Conservation (phyloP, 768 basidiomycete genomes). For the Boletus rubroflammeus region DNA sequence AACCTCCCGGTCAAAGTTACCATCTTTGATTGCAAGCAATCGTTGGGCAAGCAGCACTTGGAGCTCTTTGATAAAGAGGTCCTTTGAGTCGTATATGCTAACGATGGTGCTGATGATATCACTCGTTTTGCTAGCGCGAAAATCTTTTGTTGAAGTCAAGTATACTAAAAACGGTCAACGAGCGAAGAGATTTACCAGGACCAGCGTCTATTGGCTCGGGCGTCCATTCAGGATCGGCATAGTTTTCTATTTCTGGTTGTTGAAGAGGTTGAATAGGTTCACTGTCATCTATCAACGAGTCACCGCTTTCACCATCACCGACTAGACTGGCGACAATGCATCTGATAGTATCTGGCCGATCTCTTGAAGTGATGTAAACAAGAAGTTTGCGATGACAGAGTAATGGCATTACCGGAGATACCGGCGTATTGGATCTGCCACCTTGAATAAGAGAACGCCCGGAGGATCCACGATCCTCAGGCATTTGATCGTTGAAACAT, state of each 20-base stretch:
- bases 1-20: slow-evolving; percentile 70
- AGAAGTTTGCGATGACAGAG: background rate
- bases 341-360: slow-evolving; percentile 88
- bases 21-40: slow-evolving; percentile 75
- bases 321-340: slow-evolving; percentile 91
- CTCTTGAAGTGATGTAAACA: slow-evolving; percentile 40
- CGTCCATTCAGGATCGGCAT: slow-evolving; percentile 88
- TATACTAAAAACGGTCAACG: background rate
- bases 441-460: slow-evolving; percentile 88
- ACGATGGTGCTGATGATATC: slow-evolving; percentile 96
- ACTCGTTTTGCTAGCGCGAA: slow-evolving; percentile 84
- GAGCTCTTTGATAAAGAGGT: slow-evolving; percentile 93
- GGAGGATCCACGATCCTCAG: slow-evolving; percentile 88
- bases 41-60: slow-evolving; percentile 89
- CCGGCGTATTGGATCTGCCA: slow-evolving; percentile 86
- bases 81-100: slow-evolving; percentile 96
- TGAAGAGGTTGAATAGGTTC: slow-evolving; percentile 77
- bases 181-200: slow-evolving; percentile 53
- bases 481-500: slow-evolving; percentile 89
- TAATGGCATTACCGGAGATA: slow-evolving; percentile 68
- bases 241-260: slow-evolving; percentile 78
- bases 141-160: slow-evolving; percentile 50
- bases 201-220: slow-evolving; percentile 97
- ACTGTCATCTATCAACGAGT: slow-evolving; percentile 80
- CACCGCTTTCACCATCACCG: slow-evolving; percentile 77